Evolutionary conservation across 345 rosid species (phyloP).

Genomic region (Syzygium jambos): DNA sequence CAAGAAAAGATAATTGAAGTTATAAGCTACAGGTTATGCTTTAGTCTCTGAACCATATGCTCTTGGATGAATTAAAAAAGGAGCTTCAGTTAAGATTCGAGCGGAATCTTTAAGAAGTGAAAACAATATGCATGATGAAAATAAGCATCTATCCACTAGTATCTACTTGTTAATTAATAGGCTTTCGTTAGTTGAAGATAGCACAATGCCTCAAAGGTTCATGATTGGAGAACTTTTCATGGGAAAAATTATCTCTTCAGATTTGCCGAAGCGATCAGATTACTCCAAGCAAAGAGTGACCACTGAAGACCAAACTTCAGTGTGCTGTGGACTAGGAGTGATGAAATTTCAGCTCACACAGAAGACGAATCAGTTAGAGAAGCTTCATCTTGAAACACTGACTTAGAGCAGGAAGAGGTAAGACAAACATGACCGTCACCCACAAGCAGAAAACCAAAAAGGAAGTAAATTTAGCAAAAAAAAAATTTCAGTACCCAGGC

Average conservation of each 20-base stretch:
- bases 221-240: background rate
- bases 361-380: background rate
- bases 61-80: background rate
- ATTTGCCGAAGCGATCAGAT: background rate
- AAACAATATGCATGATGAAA: background rate
- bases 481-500: background rate
- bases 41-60: background rate
- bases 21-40: background rate
- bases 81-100: background rate
- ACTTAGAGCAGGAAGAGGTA: background rate
- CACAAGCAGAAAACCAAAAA: background rate
- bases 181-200: background rate
- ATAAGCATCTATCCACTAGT: background rate
- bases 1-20: background rate
- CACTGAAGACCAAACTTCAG: background rate
- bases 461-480: background rate
- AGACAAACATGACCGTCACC: background rate
- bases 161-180: background rate
- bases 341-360: background rate
- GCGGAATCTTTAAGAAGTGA: background rate
- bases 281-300: background rate
- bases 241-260: background rate
- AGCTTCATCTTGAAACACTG: background rate
- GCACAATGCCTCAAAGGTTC: background rate
- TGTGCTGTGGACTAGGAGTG: background rate